Conservation (phyloP, 2,329 filamentous ascomycete species). For the Penicillium sclerotiorum region DNA sequence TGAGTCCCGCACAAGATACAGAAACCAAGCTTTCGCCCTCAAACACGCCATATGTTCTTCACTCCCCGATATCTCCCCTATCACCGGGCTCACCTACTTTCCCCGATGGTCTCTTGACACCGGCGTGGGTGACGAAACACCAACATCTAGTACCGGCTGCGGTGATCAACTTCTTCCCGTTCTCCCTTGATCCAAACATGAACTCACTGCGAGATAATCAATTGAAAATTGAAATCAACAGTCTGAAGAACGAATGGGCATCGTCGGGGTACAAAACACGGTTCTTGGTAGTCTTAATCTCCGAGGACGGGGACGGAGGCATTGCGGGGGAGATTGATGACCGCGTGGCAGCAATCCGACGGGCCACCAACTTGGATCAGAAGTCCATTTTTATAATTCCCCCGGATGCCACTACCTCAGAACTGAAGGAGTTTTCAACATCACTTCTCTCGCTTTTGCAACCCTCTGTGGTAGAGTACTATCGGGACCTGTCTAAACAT, state of each 20-base stretch:
- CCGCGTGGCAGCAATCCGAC: slow-evolving; percentile 75
- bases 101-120: slow-evolving; percentile 83
- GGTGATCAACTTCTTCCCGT: slow-evolving; percentile 77
- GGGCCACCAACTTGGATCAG: slow-evolving; percentile 75
- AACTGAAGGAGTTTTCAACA: slow-evolving; percentile 73
- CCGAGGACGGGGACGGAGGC: slow-evolving; percentile 68
- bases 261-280: slow-evolving; percentile 69
- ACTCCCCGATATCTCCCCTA: slow-evolving; percentile 89
- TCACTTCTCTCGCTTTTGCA: slow-evolving; percentile 74
- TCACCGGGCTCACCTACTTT: slow-evolving; percentile 81
- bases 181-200: slow-evolving; percentile 72
- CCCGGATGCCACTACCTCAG: slow-evolving; percentile 68
- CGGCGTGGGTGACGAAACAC: slow-evolving; percentile 85
- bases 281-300: slow-evolving; percentile 75
- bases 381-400: slow-evolving; percentile 87
- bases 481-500: slow-evolving; percentile 91
- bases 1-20: slow-evolving; percentile 55
- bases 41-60: slow-evolving; percentile 62
- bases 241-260: slow-evolving; percentile 67
- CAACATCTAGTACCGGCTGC: slow-evolving; percentile 80
- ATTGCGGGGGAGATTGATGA: slow-evolving; percentile 68
- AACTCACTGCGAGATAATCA: slow-evolving; percentile 82
- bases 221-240: slow-evolving; percentile 83
- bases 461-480: slow-evolving; percentile 80
- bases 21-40: slow-evolving; percentile 36